These are phyloP conservation scores for Marchantia polymorpha DNA, from an alignment of 225 moss, liverwort and hornwort genomes.

Conservation along the genomic window DNA sequence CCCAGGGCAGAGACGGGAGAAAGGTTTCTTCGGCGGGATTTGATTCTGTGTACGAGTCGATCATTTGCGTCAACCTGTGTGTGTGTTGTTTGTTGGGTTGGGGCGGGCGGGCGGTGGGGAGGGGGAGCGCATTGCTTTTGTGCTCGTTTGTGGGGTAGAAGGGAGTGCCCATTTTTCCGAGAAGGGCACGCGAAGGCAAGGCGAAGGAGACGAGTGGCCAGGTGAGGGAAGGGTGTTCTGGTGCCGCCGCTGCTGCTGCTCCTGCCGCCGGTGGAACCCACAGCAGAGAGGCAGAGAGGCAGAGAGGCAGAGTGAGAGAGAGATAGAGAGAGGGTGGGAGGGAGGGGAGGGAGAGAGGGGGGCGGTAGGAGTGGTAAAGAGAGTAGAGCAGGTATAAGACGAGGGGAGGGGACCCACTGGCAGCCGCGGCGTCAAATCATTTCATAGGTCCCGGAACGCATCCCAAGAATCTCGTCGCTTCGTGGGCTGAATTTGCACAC, in stretches of 20 bases:
- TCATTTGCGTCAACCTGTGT: not conserved
- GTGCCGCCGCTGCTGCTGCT: not conserved
- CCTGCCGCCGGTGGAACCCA: not conserved
- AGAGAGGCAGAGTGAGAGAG: constrained; percentile 6
- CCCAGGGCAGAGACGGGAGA: not conserved
- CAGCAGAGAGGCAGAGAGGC: not conserved
- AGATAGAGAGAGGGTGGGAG: not conserved
- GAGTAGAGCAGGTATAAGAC: constrained; percentile 3
- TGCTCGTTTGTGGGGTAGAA: not conserved
- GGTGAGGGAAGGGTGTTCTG: not conserved
- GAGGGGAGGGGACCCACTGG: constrained; percentile 8
- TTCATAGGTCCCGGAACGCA: not conserved
- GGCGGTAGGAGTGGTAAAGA: not conserved
- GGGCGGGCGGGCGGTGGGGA: too few relatives aligned
- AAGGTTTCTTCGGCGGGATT: not conserved
- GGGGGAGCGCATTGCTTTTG: not conserved
- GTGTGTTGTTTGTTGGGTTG: constrained; percentile 16
- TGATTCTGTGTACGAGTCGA: constrained; percentile 2
- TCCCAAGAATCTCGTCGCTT: constrained; percentile 10
- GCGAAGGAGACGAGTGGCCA: not conserved
- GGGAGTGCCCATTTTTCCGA: not conserved
- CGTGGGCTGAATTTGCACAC: constrained; percentile 15
- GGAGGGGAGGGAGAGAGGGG: not conserved
- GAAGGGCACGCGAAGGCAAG: not conserved
- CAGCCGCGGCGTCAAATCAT: not conserved